phyloP scores from a whole-genome alignment of 306 rosid species.

The Medicago arabica region DNA sequence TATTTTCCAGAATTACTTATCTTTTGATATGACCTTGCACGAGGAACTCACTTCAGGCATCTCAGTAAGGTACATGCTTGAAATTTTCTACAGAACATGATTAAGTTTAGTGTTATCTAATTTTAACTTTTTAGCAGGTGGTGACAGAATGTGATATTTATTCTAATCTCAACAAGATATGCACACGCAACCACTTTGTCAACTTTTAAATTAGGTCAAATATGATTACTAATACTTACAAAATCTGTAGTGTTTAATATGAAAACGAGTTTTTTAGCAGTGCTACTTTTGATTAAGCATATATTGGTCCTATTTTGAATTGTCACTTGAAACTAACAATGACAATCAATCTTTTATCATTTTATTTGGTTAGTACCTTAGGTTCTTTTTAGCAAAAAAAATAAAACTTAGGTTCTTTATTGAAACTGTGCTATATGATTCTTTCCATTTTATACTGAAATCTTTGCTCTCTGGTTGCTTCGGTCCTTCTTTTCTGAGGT shows the following conservation, averaged over 20 bases:
- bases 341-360: background rate
- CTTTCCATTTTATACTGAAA: background rate
- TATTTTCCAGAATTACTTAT: slow-evolving; percentile 33
- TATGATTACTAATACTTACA: background rate
- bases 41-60: slow-evolving; percentile 10
- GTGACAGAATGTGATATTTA: background rate
- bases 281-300: slow-evolving; percentile 20
- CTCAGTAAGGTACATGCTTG: slow-evolving; percentile 30
- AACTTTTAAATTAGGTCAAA: background rate
- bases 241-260: too few species aligned
- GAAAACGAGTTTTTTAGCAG: background rate
- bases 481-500: background rate
- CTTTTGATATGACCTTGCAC: slow-evolving; percentile 5
- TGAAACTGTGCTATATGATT: background rate
- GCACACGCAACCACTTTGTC: slow-evolving; percentile 3
- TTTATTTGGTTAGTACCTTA: background rate
- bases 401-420: background rate
- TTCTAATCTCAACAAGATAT: background rate
- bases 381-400: too few species aligned
- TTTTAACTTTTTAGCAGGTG: slow-evolving; percentile 20
- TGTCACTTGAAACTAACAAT: background rate
- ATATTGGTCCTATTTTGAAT: background rate
- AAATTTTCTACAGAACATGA: slow-evolving; percentile 1
- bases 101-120: background rate
- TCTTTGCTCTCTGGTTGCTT: background rate